Conservation (phyloP, 2,329 filamentous ascomycete species). For the Xylaria sp. region DNA sequence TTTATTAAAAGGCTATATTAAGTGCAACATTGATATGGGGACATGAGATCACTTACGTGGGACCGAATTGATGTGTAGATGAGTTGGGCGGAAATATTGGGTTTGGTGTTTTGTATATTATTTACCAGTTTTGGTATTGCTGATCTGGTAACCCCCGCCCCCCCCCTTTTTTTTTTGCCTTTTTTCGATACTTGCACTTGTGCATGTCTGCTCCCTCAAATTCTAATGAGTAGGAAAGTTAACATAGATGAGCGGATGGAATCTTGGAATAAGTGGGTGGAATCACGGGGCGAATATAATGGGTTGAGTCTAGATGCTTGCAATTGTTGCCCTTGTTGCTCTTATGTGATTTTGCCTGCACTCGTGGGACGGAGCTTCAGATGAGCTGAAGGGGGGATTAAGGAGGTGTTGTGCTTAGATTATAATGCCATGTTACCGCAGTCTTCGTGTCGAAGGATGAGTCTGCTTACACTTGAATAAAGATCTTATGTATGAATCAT, state of each 20-base stretch:
- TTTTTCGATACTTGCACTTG: neutral
- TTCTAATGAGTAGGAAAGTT: neutral
- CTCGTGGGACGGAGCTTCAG: neutral
- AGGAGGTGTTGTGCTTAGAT: neutral
- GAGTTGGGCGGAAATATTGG: neutral
- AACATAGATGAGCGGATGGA: conserved; percentile 22
- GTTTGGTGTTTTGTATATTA: conserved; percentile 29
- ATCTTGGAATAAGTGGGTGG: neutral
- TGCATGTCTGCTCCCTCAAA: neutral
- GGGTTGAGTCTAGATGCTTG: neutral
- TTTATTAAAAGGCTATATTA: conserved; percentile 15
- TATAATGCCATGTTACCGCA: neutral
- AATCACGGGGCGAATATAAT: conserved; percentile 16
- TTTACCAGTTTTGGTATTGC: neutral
- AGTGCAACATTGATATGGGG: neutral
- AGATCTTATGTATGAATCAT: no score
- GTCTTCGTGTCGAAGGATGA: no score
- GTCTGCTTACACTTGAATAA: no score
- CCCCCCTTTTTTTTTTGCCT: neutral
- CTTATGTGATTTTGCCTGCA: neutral
- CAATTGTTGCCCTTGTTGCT: neutral
- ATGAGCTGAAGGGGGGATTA: neutral
- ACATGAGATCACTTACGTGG: neutral
- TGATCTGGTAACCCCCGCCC: neutral
- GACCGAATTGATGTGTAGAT: neutral